Evolutionary conservation across 2,329 filamentous ascomycete species (phyloP), one percentile per base, ranked within the genome.

Genomic region (Xylariaceae sp.): DNA sequence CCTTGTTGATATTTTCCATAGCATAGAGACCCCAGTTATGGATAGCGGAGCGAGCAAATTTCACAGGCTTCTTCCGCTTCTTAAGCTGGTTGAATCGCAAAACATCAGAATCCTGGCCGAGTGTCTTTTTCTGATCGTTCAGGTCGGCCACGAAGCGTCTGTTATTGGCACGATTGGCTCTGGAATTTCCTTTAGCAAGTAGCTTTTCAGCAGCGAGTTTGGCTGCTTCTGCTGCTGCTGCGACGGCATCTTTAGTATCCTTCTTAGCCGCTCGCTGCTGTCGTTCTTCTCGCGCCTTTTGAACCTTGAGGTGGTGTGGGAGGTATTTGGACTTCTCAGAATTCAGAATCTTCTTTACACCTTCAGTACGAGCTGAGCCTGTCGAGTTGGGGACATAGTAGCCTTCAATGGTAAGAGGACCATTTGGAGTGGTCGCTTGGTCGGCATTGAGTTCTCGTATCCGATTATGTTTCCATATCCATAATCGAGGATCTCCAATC

Each of bases 1-100:
- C 95, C 73, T 93, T 92, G 61, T 89, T 85, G 64, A 99, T 99
- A 71, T 96, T 94, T 76, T 99, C 94, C 81, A 97, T 93, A 2
- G 94, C 92, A 72, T 99, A 99, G 34, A 99, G 78, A 34, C 94
- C 94, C 94, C 94, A 99, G 70, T 97, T 97, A 76, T 99, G 94
- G 68, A 99, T 99, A 51, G 94, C 94, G 55, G 94, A 99, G 50
- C 94, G 86, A 59, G 93, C 94, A 75, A 99, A 99, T 73, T 95
- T 94, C 73, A 99, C 94, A 1, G 93, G 92, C 80, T 99, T 99
- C 85, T 97, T 99, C 62, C 94, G 89, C 78, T 97, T 99, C 82
- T 97, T 97, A 60, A 99, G 86, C 78, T 97, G 94, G 75, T 99
- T 99, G 82, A 99, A 99, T 60, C 93, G 89, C 69, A 99, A 85